Base-by-base conservation (phyloP, 2,329 filamentous ascomycete genomes). In the Colletotrichum plurivorum region DNA sequence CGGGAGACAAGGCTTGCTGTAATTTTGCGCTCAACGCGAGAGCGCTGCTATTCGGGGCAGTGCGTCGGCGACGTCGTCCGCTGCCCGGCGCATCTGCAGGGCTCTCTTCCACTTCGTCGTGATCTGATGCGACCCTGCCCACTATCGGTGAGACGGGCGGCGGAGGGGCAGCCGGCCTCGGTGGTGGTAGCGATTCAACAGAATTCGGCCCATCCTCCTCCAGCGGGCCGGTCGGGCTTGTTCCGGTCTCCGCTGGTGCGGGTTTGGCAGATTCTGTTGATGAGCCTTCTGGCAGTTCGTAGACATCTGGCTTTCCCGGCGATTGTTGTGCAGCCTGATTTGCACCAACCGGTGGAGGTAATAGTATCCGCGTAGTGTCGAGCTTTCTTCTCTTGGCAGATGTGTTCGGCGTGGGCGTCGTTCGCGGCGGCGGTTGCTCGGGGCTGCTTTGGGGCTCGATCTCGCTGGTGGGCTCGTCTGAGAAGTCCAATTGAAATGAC, bases 71-170 rank as follows among this genome's bases (percentile, higher is more conserved):
- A 56, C 87, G 78, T 9, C 82, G 83, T 1, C 87, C 88, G 71
- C 87, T 89, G 2, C 88, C 88, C 1, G 88, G 88, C 15, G 87
- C 87, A 71, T 86, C 76, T 9, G 73, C 78, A 0, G 89, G 88
- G 64, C 87, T 89, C 73, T 90, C 87, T 43, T 78, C 80, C 15
- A 88, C 81, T 73, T 87, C 84, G 55, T 86, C 83, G 16, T 74
- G 71, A 15, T 72, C 49, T 12, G 55, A 20, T 10, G 65, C 48
- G 12, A 45, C 46, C 36, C 48, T 55, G 43, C 65, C 61, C 15
- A 48, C 54, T 20, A 63, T 46, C 3, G 62, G 60, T 16, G 69
- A 71, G 15, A 60, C 53, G 16, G 60, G 49, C 13, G 54, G 58
- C 18, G 60, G 54, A 20, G 54, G n/a, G 4, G 72, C 43, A 13